phyloP scores from a whole-genome alignment of 2,329 filamentous ascomycete species.

The Kalaharituber pfeilii region DNA sequence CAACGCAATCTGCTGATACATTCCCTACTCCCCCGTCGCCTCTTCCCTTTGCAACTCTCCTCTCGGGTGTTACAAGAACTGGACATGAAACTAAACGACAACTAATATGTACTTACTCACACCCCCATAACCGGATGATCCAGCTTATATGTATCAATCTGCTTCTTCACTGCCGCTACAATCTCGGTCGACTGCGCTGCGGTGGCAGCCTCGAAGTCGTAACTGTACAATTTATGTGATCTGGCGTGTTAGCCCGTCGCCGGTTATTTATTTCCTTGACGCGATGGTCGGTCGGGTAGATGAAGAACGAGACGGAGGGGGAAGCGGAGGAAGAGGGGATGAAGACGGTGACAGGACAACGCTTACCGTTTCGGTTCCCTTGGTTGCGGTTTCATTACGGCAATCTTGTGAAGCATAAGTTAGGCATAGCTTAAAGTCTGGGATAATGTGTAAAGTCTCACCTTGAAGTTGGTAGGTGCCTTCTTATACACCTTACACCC shows the following conservation, averaged over 20 bases:
- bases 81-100: too few species aligned
- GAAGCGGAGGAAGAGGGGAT: background rate
- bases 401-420: conserved; percentile 14
- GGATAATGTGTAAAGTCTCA: too few species aligned
- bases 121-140: too few species aligned
- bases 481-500: conserved; percentile 66
- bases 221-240: conserved; percentile 43
- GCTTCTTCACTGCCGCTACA: conserved; percentile 59
- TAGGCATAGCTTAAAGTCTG: too few species aligned
- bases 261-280: too few species aligned
- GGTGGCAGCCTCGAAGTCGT: conserved; percentile 67
- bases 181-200: conserved; percentile 60
- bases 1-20: too few species aligned
- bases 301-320: background rate
- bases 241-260: too few species aligned
- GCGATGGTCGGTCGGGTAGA: background rate
- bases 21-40: too few species aligned
- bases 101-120: too few species aligned
- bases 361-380: conserved; percentile 15
- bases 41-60: too few species aligned
- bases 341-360: background rate
- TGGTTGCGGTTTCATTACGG: conserved; percentile 20
- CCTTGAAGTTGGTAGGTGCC: conserved; percentile 62
- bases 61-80: too few species aligned
- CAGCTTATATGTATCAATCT: conserved; percentile 43